Base-by-base conservation (phyloP, 148 eudicot genomes). In the Fagopyrum esculentum region DNA sequence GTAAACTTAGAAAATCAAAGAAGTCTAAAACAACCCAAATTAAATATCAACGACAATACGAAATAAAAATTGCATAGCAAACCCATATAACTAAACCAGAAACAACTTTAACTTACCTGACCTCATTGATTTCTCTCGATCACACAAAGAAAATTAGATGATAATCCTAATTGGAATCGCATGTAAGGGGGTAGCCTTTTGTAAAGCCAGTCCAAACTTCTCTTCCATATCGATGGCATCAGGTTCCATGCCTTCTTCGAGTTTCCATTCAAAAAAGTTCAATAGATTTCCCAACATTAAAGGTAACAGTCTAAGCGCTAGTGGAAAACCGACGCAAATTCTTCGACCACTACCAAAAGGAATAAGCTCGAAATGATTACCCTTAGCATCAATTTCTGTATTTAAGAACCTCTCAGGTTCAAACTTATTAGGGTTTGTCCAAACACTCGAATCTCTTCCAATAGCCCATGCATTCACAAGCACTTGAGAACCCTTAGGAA, bases 401-500 rank as follows among this genome's bases (percentile, higher is more conserved):
- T 6, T 2, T 47, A 44, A 11, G 49, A 69, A 69, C 43, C 72
- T 69, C 16, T 69, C 72, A 0, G 72, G 72, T 16, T 35, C 1
- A 16, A 69, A 69, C 17, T 6, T 2, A 69, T 44, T 5, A 15
- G 72, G 46, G 72, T 69, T 16, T 13, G 6, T 6, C 72, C 72
- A 69, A 15, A 69, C 16, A 17, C 45, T 40, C 8, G 45, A 6
- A 69, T 69, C 72, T 69, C 72, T 69, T 3, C 72, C 72, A 5
- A 69, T 69, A 1, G 72, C 72, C 72, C 72, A 69, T 9, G 35
- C 72, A n/a, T 69, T 69, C 45, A 69, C 72, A 13, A 69, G 72
- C 44, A 69, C 49, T 44, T 69, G 45, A 8, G 72, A 35, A 1
- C 3, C n/a, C 49, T 40, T 29, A 0, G 72, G 49, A 7, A 69